These are phyloP conservation scores for Beauveria rudraprayagi DNA, from an alignment of 2,329 filamentous ascomycete species.

Conservation along the genomic window DNA sequence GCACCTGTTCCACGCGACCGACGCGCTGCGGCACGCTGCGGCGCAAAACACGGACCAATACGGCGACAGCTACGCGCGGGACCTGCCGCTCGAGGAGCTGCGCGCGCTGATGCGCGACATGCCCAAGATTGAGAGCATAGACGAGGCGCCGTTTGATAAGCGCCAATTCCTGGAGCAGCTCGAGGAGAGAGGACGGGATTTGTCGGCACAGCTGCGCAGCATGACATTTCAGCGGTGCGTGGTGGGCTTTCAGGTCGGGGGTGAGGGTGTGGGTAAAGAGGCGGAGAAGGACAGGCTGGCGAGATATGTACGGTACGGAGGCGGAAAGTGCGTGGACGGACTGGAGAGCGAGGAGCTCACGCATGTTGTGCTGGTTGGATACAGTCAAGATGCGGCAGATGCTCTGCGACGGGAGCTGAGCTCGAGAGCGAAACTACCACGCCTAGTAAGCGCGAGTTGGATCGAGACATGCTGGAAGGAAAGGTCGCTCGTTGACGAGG, in stretches of 20 bases:
- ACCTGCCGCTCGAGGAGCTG: slow-evolving; percentile 59
- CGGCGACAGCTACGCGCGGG: slow-evolving; percentile 75
- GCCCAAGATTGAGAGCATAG: slow-evolving; percentile 34
- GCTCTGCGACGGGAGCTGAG: slow-evolving; percentile 39
- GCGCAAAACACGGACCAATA: slow-evolving; percentile 62
- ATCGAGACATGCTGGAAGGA: slow-evolving; percentile 73
- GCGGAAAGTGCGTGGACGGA: slow-evolving; percentile 48
- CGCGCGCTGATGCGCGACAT: slow-evolving; percentile 40
- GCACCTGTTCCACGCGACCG: slow-evolving; percentile 66
- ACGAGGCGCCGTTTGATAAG: slow-evolving; percentile 33
- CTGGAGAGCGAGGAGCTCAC: slow-evolving; percentile 52
- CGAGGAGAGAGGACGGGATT: slow-evolving; percentile 44
- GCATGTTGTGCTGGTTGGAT: slow-evolving; percentile 51
- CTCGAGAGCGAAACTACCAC: slow-evolving; percentile 45
- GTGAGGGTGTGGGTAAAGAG: slow-evolving; percentile 22
- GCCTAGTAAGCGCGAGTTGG: slow-evolving; percentile 66
- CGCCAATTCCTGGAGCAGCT: slow-evolving; percentile 45
- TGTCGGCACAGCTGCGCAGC: slow-evolving; percentile 40
- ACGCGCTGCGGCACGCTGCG: slow-evolving; percentile 45
- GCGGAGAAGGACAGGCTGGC: slow-evolving; percentile 35
- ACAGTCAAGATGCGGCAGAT: slow-evolving; percentile 29
- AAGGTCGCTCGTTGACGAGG: slow-evolving; percentile 72
- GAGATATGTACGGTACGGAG: slow-evolving; percentile 60
- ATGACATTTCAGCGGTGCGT: slow-evolving; percentile 44
- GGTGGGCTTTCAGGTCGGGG: slow-evolving; percentile 31